phyloP scores from a whole-genome alignment of 768 basidiomycete genomes.

The Neoboletus magnificus region DNA sequence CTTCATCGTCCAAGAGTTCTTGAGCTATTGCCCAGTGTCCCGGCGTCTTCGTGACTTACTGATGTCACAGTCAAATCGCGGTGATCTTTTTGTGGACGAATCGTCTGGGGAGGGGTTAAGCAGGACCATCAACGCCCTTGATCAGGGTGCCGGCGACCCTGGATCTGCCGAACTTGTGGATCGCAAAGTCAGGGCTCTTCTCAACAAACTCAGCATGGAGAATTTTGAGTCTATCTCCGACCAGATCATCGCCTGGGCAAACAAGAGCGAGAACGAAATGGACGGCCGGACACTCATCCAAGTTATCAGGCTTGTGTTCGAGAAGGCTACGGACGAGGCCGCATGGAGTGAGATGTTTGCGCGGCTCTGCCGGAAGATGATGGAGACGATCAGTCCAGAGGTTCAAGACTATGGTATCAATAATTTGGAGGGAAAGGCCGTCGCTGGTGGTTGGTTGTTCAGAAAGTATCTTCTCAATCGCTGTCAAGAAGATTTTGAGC shows the following conservation, averaged over 20 bases:
- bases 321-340: conserved; percentile 96
- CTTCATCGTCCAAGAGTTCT: too few relatives aligned
- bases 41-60: too few relatives aligned
- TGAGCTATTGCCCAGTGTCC: too few relatives aligned
- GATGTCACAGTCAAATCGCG: too few relatives aligned
- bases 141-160: conserved; percentile 38
- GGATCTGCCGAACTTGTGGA: conserved; percentile 86
- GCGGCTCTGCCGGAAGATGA: conserved; percentile 89
- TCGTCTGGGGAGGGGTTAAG: too few relatives aligned
- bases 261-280: conserved; percentile 88
- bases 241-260: conserved; percentile 94
- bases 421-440: conserved; percentile 79
- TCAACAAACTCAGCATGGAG: conserved; percentile 97
- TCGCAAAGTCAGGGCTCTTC: conserved; percentile 85
- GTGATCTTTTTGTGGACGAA: too few relatives aligned
- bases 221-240: conserved; percentile 94
- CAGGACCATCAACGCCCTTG: too few relatives aligned
- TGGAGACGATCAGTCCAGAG: conserved; percentile 85
- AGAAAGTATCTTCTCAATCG: conserved; percentile 94
- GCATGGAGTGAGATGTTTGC: conserved; percentile 98
- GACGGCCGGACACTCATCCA: conserved; percentile 93
- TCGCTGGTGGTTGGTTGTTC: conserved; percentile 92
- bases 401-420: conserved; percentile 88
- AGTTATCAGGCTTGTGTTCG: conserved; percentile 94
- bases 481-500: conserved; percentile 97